phyloP scores from a whole-genome alignment of 768 basidiomycete species.

The Fomitopsis pulvina region DNA sequence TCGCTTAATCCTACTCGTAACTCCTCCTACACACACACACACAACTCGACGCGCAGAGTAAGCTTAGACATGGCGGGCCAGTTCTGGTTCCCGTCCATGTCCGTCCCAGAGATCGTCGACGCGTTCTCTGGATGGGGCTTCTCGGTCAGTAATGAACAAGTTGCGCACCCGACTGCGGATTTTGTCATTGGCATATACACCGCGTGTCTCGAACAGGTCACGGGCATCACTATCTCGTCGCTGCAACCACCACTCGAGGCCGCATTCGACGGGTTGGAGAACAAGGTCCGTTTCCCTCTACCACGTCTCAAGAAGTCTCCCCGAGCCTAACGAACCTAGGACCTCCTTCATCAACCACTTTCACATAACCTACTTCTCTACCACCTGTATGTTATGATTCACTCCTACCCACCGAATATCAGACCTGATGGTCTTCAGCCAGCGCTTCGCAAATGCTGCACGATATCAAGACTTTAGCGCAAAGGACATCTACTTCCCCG shows the following conservation, averaged over 20 bases:
- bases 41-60: no score
- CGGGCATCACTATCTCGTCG: constrained; percentile 49
- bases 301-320: no score
- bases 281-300: constrained; percentile 41
- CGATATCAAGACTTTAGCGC: constrained; percentile 72
- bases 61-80: constrained; percentile 20
- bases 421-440: constrained; percentile 30
- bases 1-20: neutral
- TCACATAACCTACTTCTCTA: constrained; percentile 58
- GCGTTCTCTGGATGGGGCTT: constrained; percentile 67
- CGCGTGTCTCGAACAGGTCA: constrained; percentile 68
- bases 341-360: constrained; percentile 55
- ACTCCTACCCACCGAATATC: no score
- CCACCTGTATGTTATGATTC: constrained; percentile 47
- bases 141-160: constrained; percentile 58
- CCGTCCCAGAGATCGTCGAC: constrained; percentile 53
- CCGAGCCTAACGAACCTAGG: constrained; percentile 32
- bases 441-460: constrained; percentile 67
- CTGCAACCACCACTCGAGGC: constrained; percentile 55
- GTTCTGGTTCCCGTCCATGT: constrained; percentile 63
- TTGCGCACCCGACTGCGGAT: constrained; percentile 58
- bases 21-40: no score
- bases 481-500: constrained; percentile 67
- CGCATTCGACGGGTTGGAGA: constrained; percentile 42
- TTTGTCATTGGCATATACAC: constrained; percentile 67